A percentile compares a stretch with the other conserved stretches of the same genome.
phyloP scores from a whole-genome alignment of 1,139 yeast species.

The Geotrichum restrictum region DNA sequence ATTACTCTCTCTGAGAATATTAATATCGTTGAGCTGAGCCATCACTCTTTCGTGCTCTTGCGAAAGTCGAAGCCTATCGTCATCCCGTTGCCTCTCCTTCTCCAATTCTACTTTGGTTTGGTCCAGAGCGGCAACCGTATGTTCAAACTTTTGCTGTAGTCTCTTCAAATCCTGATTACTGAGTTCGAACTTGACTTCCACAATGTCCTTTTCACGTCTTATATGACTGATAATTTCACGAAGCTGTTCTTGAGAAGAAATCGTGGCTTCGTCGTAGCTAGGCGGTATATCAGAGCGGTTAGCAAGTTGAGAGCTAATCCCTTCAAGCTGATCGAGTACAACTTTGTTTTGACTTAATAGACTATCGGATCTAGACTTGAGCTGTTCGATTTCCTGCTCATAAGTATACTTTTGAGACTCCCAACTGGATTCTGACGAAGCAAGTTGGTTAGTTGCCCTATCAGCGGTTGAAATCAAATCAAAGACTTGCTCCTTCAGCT shows the following conservation, averaged over 20 bases:
- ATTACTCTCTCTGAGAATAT: slow-evolving; percentile 70
- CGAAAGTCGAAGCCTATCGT: slow-evolving; percentile 34
- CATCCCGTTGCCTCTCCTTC: slow-evolving; percentile 29
- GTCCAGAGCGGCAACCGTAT: slow-evolving; percentile 35
- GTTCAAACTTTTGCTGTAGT: slow-evolving; percentile 41
- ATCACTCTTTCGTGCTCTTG: slow-evolving; percentile 52
- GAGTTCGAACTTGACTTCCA: slow-evolving; percentile 55
- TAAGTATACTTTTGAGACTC: slow-evolving; percentile 42
- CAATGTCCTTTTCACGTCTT: slow-evolving; percentile 73
- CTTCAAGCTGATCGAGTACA: slow-evolving; percentile 66
- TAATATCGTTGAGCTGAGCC: slow-evolving; percentile 64
- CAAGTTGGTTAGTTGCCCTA: slow-evolving; percentile 37
- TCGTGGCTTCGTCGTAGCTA: slow-evolving; percentile 22
- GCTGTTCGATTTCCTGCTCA: slow-evolving; percentile 52
- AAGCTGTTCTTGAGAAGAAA: slow-evolving; percentile 38
- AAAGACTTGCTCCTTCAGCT: slow-evolving; percentile 41
- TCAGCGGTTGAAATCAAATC: slow-evolving; percentile 39
- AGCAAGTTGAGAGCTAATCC: slow-evolving; percentile 29
- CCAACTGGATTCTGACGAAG: slow-evolving; percentile 45
- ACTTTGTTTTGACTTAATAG: slow-evolving; percentile 63
- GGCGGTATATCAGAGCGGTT: slow-evolving; percentile 17
- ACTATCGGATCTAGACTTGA: slow-evolving; percentile 51
- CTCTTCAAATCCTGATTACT: slow-evolving; percentile 49
- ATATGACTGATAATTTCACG: slow-evolving; percentile 60
- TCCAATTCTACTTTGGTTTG: slow-evolving; percentile 35